These are phyloP conservation scores for Prunus armeniaca DNA, from an alignment of 306 rosid genomes.

Conservation along the genomic window DNA sequence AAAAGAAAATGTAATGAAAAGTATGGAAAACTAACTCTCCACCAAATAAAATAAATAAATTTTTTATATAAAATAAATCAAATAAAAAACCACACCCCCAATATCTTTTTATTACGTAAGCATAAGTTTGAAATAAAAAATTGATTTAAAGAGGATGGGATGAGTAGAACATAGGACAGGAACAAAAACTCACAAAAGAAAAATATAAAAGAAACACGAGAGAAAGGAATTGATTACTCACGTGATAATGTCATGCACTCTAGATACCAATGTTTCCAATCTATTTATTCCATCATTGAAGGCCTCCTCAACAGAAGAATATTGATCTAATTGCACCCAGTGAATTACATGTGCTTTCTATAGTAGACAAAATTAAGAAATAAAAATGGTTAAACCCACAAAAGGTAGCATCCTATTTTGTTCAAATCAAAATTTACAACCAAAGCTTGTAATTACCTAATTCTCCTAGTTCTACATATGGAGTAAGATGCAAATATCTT, in stretches of 20 bases:
- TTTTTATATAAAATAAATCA: no score
- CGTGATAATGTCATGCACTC: slow-evolving; percentile 83
- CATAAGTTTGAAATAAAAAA: background rate
- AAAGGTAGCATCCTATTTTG: background rate
- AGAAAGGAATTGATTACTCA: slow-evolving; percentile 37
- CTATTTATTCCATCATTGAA: slow-evolving; percentile 55
- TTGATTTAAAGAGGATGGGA: background rate
- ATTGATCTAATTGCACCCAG: slow-evolving; percentile 82
- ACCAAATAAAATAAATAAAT: background rate
- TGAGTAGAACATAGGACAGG: background rate
- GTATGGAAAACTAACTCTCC: background rate
- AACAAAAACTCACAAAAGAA: slow-evolving; percentile 7
- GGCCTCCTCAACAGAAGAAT: slow-evolving; percentile 72
- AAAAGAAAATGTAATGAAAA: background rate
- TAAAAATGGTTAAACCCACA: background rate
- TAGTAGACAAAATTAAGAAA: slow-evolving; percentile 11
- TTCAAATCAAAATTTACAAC: slow-evolving; percentile 1
- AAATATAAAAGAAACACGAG: slow-evolving; percentile 5
- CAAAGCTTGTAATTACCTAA: background rate
- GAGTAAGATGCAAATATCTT: background rate
- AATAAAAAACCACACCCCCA: no score
- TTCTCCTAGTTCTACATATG: background rate
- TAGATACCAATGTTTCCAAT: slow-evolving; percentile 61
- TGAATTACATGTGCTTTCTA: slow-evolving; percentile 89
- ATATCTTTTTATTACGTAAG: no score